phyloP scores from a whole-genome alignment of 805 yeast genomes.

The Candida schatavii region DNA sequence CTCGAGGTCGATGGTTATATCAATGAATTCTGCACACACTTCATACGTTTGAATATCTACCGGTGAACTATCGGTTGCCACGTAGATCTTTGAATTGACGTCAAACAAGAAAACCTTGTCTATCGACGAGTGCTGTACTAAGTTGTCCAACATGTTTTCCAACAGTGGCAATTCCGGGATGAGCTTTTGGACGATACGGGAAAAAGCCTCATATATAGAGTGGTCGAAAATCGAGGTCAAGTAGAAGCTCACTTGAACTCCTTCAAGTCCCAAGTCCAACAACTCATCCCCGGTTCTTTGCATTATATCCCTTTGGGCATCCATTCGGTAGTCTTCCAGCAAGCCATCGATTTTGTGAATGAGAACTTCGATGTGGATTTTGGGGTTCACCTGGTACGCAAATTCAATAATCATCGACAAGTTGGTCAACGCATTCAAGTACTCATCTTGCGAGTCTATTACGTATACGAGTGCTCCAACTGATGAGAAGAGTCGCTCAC shows the following conservation, averaged over 20 bases:
- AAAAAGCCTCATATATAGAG: conserved; percentile 92
- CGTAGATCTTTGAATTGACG: conserved; percentile 86
- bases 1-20: conserved; percentile 86
- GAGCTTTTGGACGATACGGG: conserved; percentile 86
- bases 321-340: conserved; percentile 88
- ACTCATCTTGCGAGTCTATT: conserved; percentile 94
- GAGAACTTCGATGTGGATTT: conserved; percentile 83
- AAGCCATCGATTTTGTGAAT: conserved; percentile 96
- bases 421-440: conserved; percentile 85
- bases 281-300: conserved; percentile 93
- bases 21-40: conserved; percentile 95
- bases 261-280: conserved; percentile 83
- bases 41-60: conserved; percentile 95
- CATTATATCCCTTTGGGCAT: conserved; percentile 95
- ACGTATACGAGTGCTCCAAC: conserved; percentile 93
- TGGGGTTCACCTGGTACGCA: conserved; percentile 81
- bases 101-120: conserved; percentile 94
- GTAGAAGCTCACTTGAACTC: conserved; percentile 87
- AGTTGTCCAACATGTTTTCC: conserved; percentile 83
- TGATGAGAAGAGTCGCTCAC: conserved; percentile 69
- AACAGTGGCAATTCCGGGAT: conserved; percentile 85
- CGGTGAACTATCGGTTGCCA: conserved; percentile 94
- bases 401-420: conserved; percentile 83
- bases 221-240: conserved; percentile 93
- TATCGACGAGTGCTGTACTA: conserved; percentile 84